These are phyloP conservation scores for Neoboletus subvelutipes DNA, from an alignment of 768 basidiomycete species.

Conservation along the genomic window DNA sequence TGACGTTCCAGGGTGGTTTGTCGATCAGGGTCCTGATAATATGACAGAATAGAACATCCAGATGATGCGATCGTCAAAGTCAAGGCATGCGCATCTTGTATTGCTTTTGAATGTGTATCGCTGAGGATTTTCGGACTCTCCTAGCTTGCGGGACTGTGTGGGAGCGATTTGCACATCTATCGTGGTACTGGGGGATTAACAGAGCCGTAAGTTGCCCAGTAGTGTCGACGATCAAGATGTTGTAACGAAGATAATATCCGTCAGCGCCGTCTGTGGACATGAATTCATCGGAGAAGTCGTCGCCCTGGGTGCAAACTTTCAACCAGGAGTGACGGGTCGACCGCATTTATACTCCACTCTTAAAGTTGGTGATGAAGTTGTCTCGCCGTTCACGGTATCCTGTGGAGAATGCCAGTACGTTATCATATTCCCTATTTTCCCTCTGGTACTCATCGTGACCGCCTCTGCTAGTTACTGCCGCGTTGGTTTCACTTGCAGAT, in stretches of 20 bases:
- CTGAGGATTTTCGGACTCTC: background rate
- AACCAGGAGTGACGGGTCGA: constrained; percentile 42
- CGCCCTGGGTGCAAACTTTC: constrained; percentile 62
- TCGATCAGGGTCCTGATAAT: background rate
- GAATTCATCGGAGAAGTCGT: constrained; percentile 77
- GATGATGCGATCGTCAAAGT: constrained; percentile 82
- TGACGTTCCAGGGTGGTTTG: background rate
- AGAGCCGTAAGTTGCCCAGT: constrained; percentile 45
- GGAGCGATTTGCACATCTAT: constrained; percentile 76
- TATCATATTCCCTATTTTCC: background rate
- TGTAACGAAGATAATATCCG: background rate
- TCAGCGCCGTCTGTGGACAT: constrained; percentile 68
- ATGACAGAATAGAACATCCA: constrained; percentile 60
- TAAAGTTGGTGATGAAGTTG: constrained; percentile 71
- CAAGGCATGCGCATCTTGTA: constrained; percentile 41
- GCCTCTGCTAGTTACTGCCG: constrained; percentile 56
- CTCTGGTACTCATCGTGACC: background rate
- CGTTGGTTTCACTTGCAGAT: constrained; percentile 70
- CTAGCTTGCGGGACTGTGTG: constrained; percentile 67
- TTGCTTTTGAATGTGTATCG: background rate
- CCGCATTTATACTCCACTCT: constrained; percentile 64
- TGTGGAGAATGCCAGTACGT: constrained; percentile 85
- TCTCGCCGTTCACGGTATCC: constrained; percentile 78
- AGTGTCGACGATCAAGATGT: background rate
- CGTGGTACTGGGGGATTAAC: constrained; percentile 57